These are phyloP conservation scores for Schwanniomyces occidentalis DNA, from an alignment of 805 yeast genomes.

Conservation along the genomic window DNA sequence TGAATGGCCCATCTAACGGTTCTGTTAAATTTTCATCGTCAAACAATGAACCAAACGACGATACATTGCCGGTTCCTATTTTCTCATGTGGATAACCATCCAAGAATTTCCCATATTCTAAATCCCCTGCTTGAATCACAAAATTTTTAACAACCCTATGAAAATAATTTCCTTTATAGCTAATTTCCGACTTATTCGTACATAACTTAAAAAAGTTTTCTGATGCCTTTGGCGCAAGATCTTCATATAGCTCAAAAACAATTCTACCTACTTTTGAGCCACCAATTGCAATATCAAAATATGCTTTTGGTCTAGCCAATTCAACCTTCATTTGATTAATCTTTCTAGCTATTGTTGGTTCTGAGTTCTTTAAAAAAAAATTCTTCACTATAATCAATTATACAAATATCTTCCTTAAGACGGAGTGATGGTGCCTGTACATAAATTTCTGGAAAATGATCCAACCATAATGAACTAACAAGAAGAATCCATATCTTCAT, in stretches of 20 bases:
- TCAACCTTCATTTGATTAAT: constrained; percentile 43
- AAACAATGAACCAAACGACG: constrained; percentile 32
- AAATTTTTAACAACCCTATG: constrained; percentile 69
- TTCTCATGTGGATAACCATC: constrained; percentile 22
- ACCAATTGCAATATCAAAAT: constrained; percentile 54
- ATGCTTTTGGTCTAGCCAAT: constrained; percentile 31
- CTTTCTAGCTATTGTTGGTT: too few relatives aligned
- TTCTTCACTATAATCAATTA: too few relatives aligned
- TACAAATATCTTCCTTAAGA: too few relatives aligned
- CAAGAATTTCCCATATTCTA: constrained; percentile 32
- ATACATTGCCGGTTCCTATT: constrained; percentile 37
- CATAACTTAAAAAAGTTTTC: constrained; percentile 53
- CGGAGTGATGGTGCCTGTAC: too few relatives aligned
- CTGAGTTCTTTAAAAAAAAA: too few relatives aligned
- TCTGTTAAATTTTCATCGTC: constrained; percentile 58
- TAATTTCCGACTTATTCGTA: constrained; percentile 17
- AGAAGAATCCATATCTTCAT: too few relatives aligned
- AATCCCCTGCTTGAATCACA: constrained; percentile 70
- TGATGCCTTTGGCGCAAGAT: constrained; percentile 57
- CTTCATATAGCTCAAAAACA: constrained; percentile 53
- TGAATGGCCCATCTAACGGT: constrained; percentile 46
- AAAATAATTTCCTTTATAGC: constrained; percentile 49
- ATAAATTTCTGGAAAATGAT: too few relatives aligned
- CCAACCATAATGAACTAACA: too few relatives aligned
- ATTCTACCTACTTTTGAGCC: constrained; percentile 52